Evolutionary conservation across 352 stramenopile genomes (phyloP), one percentile per base, ranked within the genome.

Genomic region (Phytophthora palmivora): DNA sequence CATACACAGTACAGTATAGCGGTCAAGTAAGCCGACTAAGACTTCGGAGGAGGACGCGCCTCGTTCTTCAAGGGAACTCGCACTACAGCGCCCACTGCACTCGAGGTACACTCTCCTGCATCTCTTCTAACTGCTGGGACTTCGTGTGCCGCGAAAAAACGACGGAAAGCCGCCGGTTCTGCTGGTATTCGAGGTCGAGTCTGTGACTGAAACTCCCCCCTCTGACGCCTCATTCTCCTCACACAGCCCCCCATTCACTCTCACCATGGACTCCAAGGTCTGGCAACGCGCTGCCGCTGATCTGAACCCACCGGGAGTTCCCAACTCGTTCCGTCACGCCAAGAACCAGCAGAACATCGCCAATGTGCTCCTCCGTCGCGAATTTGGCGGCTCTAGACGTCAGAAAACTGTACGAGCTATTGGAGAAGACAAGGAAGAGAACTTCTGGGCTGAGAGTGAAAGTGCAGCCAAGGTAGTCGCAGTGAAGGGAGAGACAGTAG

Each of bases 371-470:
- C 75, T 88, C 32, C 72, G 72, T 15, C 79, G 84, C 4, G 84
- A 94, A 60, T 77, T 74, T 24, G 76, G 76, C 11, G 77, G 78
- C 33, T 69, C 65, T 9, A 67, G 67, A 19, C 57, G 67, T 19
- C 73, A 84, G 26, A 80, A 78, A 50, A 67, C 69, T 24, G 75
- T 85, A 51, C 56, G 75, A 38, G 64, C 71, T 3, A 47, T 76
- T 7, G 74, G 74, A 26, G 75, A 87, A 33, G 80, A 87, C 38
- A 72, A 63, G 16, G 62, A 74, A 11, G 87, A 95, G 59, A 84
- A 87, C 34, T 88, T 82, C 26, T 95, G 87, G 87, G 83, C 84
- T 11, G 87, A 95, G 66, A 76, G 78, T 52, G 82, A 95, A 62
- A 92, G 84, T 30, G 67, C 83, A 19, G 67, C 60, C 51, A 95